phyloP scores from a whole-genome alignment of 805 yeast genomes.

The Cyberlindnera saturnus region DNA sequence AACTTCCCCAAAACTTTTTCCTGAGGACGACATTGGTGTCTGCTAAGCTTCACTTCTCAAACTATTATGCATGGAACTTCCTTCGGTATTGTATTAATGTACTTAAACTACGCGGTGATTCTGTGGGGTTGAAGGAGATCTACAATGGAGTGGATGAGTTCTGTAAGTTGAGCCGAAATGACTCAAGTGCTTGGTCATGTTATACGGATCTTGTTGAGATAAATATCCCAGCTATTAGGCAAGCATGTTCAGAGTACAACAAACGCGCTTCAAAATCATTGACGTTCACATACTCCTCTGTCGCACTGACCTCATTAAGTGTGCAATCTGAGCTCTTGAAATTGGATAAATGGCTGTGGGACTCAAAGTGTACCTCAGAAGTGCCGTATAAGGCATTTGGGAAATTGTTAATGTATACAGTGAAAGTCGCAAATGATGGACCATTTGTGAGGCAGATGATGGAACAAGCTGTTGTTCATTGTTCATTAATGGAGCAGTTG shows the following conservation, averaged over 20 bases:
- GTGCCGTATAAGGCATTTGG: conserved; percentile 19
- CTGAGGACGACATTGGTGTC: conserved; percentile 21
- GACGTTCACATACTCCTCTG: not conserved
- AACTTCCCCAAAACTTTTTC: conserved; percentile 8
- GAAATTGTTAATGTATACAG: conserved; percentile 9
- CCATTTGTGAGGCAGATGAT: conserved; percentile 12
- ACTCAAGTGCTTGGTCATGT: conserved; percentile 33
- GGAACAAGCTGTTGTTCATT: conserved; percentile 17
- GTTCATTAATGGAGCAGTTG: conserved; percentile 13
- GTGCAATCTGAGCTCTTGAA: conserved; percentile 7
- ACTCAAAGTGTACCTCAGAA: conserved; percentile 10
- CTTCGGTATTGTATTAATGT: conserved; percentile 26
- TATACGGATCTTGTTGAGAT: conserved; percentile 7
- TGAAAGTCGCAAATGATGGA: conserved; percentile 10
- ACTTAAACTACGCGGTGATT: conserved; percentile 2
- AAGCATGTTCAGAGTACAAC: conserved; percentile 12
- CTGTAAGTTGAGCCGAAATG: conserved; percentile 23
- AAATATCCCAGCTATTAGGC: conserved; percentile 4
- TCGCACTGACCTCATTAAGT: conserved; percentile 5
- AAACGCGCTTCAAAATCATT: not conserved
- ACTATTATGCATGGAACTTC: conserved; percentile 37
- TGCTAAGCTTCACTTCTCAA: conserved; percentile 28
- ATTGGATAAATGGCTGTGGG: conserved; percentile 20
- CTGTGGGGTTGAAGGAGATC: not conserved
- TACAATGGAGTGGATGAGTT: conserved; percentile 13